phyloP scores from a whole-genome alignment of 306 rosid genomes.

The Prinsepia uniflora region DNA sequence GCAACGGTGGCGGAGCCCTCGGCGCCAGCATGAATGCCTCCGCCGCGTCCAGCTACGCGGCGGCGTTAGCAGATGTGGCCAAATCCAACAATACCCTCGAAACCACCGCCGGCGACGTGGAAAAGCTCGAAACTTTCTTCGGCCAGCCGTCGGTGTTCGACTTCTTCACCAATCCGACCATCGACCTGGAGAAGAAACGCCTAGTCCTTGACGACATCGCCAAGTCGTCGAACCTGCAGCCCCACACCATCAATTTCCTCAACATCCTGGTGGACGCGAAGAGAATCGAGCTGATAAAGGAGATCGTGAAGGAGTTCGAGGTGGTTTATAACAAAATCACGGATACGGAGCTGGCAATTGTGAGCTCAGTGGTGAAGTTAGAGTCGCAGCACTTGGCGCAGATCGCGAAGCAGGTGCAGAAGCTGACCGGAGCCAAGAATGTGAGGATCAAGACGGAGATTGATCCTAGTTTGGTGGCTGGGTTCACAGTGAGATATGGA shows the following conservation, averaged over 20 bases:
- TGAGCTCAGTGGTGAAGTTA: slow-evolving; percentile 82
- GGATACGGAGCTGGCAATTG: slow-evolving; percentile 66
- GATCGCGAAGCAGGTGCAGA: slow-evolving; percentile 96
- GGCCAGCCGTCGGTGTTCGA: slow-evolving; percentile 38
- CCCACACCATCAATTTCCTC: slow-evolving; percentile 66
- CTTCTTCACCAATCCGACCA: slow-evolving; percentile 58
- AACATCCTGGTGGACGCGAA: slow-evolving; percentile 51
- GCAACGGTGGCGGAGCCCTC: slow-evolving; percentile 25
- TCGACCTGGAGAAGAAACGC: slow-evolving; percentile 40
- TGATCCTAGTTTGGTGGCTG: slow-evolving; percentile 75
- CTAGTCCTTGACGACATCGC: slow-evolving; percentile 48
- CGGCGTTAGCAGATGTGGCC: slow-evolving; percentile 73
- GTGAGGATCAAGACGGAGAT: slow-evolving; percentile 72
- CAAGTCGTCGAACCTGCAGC: slow-evolving; percentile 35
- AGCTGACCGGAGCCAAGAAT: slow-evolving; percentile 72
- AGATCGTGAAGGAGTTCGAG: slow-evolving; percentile 66
- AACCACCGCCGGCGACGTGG: slow-evolving; percentile 54
- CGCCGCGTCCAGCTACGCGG: slow-evolving; percentile 70
- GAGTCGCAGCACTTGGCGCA: slow-evolving; percentile 88
- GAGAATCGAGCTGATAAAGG: slow-evolving; percentile 53
- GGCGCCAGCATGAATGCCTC: slow-evolving; percentile 53
- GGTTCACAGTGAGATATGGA: slow-evolving; percentile 81
- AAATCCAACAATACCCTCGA: slow-evolving; percentile 61
- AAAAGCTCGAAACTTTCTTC: slow-evolving; percentile 64
- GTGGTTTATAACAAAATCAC: slow-evolving; percentile 50